A percentile compares a stretch with the other conserved stretches of the same genome.
Conservation (phyloP, 345 rosid genomes). For the Melastoma malabathricum region DNA sequence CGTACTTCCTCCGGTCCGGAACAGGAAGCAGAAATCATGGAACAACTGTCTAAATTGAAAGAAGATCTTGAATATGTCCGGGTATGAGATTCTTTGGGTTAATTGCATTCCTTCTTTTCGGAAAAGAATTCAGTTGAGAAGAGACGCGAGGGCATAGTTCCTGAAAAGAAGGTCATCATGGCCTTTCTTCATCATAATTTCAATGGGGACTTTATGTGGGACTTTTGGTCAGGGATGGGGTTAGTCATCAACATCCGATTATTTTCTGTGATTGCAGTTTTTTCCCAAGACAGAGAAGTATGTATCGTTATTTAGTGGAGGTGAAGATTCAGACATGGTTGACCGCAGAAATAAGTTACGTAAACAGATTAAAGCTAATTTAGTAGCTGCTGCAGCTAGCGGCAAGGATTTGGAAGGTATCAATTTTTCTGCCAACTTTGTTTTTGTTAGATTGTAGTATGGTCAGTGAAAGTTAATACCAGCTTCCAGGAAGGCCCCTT, state of each 20-base stretch:
- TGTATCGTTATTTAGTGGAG: conserved; percentile 77
- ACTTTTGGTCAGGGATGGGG: background rate
- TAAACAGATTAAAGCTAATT: conserved; percentile 84
- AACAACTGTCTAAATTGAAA: conserved; percentile 68
- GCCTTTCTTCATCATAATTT: background rate
- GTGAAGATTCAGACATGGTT: conserved; percentile 44
- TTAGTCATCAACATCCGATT: background rate
- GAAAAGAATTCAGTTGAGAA: too few species aligned
- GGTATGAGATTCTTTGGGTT: conserved; percentile 26
- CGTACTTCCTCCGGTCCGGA: conserved; percentile 60
- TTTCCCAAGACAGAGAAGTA: conserved; percentile 97
- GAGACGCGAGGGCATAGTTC: too few species aligned
- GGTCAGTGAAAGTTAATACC: background rate
- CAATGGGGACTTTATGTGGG: background rate
- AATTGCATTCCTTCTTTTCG: too few species aligned
- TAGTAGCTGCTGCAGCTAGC: conserved; percentile 85
- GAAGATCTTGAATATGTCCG: conserved; percentile 98
- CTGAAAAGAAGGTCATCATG: background rate
- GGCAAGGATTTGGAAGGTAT: conserved; percentile 99
- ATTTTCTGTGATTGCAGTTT: conserved; percentile 41
- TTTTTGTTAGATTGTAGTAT: background rate
- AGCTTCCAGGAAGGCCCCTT: too few species aligned
- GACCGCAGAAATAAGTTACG: conserved; percentile 84
- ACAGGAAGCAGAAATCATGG: conserved; percentile 50
- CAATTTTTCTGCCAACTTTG: background rate